Base-by-base conservation (phyloP, 176 grass and related monocot genomes). In the Zizania latifolia region DNA sequence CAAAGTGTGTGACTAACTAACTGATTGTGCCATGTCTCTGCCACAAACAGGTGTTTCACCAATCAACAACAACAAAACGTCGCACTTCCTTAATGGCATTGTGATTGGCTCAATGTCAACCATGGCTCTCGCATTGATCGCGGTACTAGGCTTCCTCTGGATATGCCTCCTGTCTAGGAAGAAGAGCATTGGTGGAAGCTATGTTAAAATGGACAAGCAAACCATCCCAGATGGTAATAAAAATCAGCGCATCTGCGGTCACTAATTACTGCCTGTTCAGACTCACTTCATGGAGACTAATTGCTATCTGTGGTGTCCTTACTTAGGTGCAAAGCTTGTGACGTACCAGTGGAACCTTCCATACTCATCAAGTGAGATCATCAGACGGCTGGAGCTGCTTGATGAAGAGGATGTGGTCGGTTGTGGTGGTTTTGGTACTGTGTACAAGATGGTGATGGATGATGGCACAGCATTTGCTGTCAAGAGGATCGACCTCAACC, bases 361-460 rank as follows among this genome's bases (percentile, higher is more conserved):
- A 17, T 99, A 94, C 63, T 78, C 89, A 17, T 94, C 95, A 8
- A 78, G 71, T 19, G 95, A 99, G 86, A 99, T 99, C 67, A 92
- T 99, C 67, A 94, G 82, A 56, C 92, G 73, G 74, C 45, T 99
- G 48, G 91, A 99, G 72, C 70, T 94, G 48, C 91, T 99, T 10
- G 84, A 99, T 66, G 95, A 99, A 67, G 81, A 89, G 5, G 89
- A 99, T 50, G 76, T 88, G 64, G 86, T 99, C 32, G 95, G 95
- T 16, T 99, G 91, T 4, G 95, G 95, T 0, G 91, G 95, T 12
- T 99, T 99, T 5, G 95, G 95, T 39, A 99, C 91, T 0, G 91
- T 99, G 63, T 99, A 92, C 86, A 99, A 92, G 36, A 94, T 99
- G 91, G 72, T 82, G 34, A 99, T 99, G 89, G 95, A 99, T 28